phyloP scores from a whole-genome alignment of 345 rosid genomes.

The Rhodamnia argentea region DNA sequence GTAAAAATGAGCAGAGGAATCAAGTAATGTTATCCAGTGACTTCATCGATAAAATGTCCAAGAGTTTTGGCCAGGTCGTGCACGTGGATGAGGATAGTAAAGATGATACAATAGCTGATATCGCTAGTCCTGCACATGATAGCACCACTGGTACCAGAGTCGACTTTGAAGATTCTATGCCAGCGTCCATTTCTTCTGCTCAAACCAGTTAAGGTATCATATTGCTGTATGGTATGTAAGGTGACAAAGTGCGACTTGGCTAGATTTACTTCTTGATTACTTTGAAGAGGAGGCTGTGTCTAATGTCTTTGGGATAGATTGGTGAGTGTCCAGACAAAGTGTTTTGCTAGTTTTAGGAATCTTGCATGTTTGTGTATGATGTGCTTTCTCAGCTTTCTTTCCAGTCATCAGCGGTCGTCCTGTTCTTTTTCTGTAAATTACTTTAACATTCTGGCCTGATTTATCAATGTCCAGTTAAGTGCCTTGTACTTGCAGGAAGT shows the following conservation, averaged over 20 bases:
- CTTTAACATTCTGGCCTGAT: neutral
- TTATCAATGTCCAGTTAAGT: neutral
- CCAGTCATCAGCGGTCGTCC: neutral
- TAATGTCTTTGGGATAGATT: neutral
- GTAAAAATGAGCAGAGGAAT: slow-evolving; percentile 44
- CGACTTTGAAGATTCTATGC: slow-evolving; percentile 26
- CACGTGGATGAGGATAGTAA: slow-evolving; percentile 53
- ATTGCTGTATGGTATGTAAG: slow-evolving; percentile 1
- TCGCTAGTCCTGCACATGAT: slow-evolving; percentile 19
- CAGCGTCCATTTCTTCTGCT: slow-evolving; percentile 25
- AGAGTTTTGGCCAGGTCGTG: slow-evolving; percentile 73
- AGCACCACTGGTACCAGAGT: slow-evolving; percentile 21
- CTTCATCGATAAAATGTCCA: slow-evolving; percentile 73
- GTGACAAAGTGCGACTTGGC: neutral
- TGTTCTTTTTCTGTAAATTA: neutral
- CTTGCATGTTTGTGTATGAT: neutral
- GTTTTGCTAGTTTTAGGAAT: neutral
- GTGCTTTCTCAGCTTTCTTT: neutral
- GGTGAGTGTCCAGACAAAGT: neutral
- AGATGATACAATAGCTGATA: slow-evolving; percentile 21
- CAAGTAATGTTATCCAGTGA: slow-evolving; percentile 26
- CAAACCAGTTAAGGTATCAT: slow-evolving; percentile 35
- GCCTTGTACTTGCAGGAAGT: neutral
- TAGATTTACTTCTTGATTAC: neutral
- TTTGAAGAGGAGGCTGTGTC: neutral